Conservation (phyloP, 495 filamentous ascomycete genomes). For the Podospora comata region DNA sequence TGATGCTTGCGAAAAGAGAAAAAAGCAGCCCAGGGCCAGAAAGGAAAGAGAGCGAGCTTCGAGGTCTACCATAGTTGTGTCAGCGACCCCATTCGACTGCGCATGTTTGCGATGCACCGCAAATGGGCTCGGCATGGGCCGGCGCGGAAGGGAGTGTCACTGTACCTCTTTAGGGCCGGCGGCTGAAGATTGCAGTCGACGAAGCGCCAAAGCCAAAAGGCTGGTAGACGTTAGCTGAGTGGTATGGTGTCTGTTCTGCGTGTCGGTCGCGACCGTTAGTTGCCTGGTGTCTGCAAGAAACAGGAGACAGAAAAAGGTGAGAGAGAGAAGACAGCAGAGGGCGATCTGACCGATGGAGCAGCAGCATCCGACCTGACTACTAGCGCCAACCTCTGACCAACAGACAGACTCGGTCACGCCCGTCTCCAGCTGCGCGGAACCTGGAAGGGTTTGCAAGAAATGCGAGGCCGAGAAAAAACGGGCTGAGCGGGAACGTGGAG, state of each 20-base stretch:
- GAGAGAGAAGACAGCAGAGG: background rate
- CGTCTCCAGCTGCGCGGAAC: background rate
- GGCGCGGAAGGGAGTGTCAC: slow-evolving; percentile 8
- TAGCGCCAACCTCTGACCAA: slow-evolving; percentile 1
- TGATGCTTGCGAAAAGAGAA: background rate
- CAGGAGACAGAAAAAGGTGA: background rate
- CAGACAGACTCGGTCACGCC: background rate
- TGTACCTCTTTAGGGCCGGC: slow-evolving; percentile 4
- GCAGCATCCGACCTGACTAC: background rate
- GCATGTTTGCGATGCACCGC: background rate
- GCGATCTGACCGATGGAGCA: background rate
- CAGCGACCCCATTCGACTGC: background rate
- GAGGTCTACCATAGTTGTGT: background rate
- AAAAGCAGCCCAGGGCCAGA: background rate
- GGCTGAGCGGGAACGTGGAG: slow-evolving; percentile 8
- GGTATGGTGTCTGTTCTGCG: background rate
- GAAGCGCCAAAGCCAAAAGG: background rate
- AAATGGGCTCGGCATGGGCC: slow-evolving; percentile 17
- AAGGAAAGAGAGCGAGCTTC: background rate
- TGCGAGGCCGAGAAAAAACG: slow-evolving; percentile 14
- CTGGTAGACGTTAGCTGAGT: background rate
- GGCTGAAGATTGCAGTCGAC: background rate
- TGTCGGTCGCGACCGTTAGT: background rate
- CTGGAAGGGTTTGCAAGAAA: background rate
- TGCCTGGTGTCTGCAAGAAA: background rate